Conservation (phyloP, 2,329 filamentous ascomycete genomes). For the Raffaelea arxii region DNA sequence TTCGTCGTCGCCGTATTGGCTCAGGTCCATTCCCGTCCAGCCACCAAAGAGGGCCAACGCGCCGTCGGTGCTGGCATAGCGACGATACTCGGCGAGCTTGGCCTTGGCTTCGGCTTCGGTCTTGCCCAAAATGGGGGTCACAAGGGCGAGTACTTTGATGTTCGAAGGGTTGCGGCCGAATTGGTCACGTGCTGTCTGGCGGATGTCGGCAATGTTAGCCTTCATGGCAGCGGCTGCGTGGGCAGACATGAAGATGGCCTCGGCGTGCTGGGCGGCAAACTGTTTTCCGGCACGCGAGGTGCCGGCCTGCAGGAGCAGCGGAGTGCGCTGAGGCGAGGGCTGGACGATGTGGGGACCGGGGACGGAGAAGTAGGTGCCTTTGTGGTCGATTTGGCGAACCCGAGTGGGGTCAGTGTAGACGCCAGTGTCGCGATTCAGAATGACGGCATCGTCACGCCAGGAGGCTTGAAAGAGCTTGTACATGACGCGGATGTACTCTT, state of each 20-base stretch:
- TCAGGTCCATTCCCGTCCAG: conserved; percentile 53
- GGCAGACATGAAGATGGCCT: conserved; percentile 15
- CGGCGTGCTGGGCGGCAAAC: conserved; percentile 17
- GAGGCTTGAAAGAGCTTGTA: conserved; percentile 11
- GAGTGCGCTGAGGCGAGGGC: conserved; percentile 11
- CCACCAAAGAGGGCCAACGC: conserved; percentile 63
- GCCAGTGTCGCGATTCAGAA: conserved; percentile 1
- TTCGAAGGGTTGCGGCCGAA: conserved; percentile 12
- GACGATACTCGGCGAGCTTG: conserved; percentile 46
- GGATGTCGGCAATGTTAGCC: conserved; percentile 12
- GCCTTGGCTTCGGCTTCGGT: conserved; percentile 14
- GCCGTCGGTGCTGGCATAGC: conserved; percentile 51
- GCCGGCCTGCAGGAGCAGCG: conserved; percentile 16
- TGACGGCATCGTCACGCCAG: conserved; percentile 10
- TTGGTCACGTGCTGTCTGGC: conserved; percentile 28
- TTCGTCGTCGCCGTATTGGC: conserved; percentile 27
- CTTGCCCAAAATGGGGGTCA: conserved; percentile 13
- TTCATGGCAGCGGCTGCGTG: conserved; percentile 8
- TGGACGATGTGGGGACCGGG: conserved; percentile 4
- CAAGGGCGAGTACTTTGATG: conserved; percentile 14
- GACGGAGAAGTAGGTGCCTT: conserved; percentile 2
- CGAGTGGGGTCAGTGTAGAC: conserved; percentile 5
- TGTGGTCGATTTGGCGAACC: conserved; percentile 6
- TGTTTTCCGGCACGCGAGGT: conserved; percentile 14
- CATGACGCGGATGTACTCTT: conserved; percentile 14